Conservation (phyloP, 495 filamentous ascomycete genomes). For the Neurospora discreta region DNA sequence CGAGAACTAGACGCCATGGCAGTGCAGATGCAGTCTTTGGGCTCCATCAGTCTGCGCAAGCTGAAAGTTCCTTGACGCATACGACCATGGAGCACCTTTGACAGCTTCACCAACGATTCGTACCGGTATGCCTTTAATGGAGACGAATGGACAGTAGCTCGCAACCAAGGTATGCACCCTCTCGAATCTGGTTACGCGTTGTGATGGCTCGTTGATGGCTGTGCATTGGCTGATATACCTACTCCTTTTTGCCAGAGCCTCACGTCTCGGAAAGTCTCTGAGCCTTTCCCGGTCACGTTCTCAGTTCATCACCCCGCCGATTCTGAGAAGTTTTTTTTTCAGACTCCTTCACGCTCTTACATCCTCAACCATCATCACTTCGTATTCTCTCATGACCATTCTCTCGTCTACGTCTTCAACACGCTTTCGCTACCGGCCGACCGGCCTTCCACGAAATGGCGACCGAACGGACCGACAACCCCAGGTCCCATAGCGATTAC, state of each 20-base stretch:
- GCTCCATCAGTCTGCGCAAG: background rate
- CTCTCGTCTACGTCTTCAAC: background rate
- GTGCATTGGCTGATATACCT: background rate
- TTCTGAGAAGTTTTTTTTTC: background rate
- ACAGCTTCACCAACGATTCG: background rate
- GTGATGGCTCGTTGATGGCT: background rate
- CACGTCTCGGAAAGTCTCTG: background rate
- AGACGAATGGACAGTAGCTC: background rate
- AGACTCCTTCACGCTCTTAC: background rate
- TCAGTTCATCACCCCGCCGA: background rate
- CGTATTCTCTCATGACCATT: background rate
- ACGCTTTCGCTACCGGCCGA: background rate
- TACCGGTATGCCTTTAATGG: background rate
- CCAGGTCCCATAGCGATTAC: background rate
- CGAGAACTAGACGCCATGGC: background rate
- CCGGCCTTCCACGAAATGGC: background rate
- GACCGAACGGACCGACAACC: background rate
- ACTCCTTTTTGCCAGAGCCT: background rate
- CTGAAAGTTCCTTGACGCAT: background rate
- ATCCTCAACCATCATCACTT: background rate
- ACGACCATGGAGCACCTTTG: background rate
- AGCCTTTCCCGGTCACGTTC: background rate
- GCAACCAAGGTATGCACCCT: background rate
- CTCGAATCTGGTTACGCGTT: background rate
- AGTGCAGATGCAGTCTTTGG: background rate